Percentiles rank a stretch among this genome's conserved stretches.
These are phyloP conservation scores for Oropetium thomaeum DNA, from an alignment of 176 grass and related monocot species.

Conservation along the genomic window DNA sequence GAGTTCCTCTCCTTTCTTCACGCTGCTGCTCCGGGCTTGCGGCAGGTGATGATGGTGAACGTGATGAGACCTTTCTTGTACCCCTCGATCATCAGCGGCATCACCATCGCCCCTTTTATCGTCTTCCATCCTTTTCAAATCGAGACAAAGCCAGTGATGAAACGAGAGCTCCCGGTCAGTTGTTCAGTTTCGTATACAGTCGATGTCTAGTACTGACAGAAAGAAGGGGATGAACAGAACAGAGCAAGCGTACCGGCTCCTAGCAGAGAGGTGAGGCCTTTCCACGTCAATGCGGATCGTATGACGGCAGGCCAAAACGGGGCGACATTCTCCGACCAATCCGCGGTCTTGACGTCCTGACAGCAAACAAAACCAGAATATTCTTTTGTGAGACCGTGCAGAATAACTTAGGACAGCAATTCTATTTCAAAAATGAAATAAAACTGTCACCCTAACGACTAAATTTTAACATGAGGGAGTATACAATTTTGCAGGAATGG, in stretches of 20 bases:
- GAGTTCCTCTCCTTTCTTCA: background rate
- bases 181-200: background rate
- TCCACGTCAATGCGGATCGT: slow-evolving; percentile 81
- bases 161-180: background rate
- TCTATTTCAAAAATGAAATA: no score
- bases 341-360: slow-evolving; percentile 78
- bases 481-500: background rate
- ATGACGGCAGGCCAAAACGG: slow-evolving; percentile 98
- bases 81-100: slow-evolving; percentile 94
- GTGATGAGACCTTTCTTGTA: slow-evolving; percentile 94
- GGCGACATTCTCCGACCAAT: slow-evolving; percentile 94
- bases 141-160: background rate
- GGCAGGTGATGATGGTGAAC: slow-evolving; percentile 83
- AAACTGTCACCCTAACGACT: no score
- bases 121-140: slow-evolving; percentile 94
- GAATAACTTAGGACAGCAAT: no score
- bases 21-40: slow-evolving; percentile 50
- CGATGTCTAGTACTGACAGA: background rate
- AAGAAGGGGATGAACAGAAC: background rate
- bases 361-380: background rate
- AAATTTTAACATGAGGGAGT: no score
- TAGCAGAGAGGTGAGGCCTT: slow-evolving; percentile 75
- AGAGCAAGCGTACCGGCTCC: slow-evolving; percentile 56
- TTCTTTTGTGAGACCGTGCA: background rate
- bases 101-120: slow-evolving; percentile 81